Evolutionary conservation across 1,284 basidiomycete species (phyloP), one percentile per base, ranked within the genome.

Genomic region (Tilletia caries): DNA sequence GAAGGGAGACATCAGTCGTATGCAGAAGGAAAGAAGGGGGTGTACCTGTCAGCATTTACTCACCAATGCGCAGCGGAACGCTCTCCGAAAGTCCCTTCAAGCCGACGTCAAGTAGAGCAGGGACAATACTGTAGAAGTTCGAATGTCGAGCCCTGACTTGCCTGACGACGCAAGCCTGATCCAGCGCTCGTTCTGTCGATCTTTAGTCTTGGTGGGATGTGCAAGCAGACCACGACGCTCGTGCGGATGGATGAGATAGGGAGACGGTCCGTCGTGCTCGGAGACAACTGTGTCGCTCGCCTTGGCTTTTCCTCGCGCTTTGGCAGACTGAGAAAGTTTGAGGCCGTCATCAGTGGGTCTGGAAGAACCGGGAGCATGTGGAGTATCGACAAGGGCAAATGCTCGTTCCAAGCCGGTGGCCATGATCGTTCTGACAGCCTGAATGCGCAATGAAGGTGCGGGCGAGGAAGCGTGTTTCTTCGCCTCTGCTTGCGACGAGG

Each of bases 351-450:
- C 18, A 0, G 13, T 25, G 3, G 58, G 32, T 29, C 2, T 29
- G 13, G 52, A 23, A n/a, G 3, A 23, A n/a, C 23, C 41, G 13
- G 67, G 68, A 41, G 67, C 67, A 18, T 58, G 23, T 5, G 29
- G n/a, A 3, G 52, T 65, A 23, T 78, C 74, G 13, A 78, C 73
- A 60, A 95, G 85, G 10, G 89, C 90, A 74, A 91, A 88, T 0
- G 92, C 91, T 54, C 92, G 86, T n/a, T 92, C 91, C 23, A 96
- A 86, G 10, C 92, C 91, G 20, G 89, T 89, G 25, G 94, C 86
- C 58, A 96, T 88, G 2, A 93, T 91, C 32, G 91, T 89, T 70
- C 91, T 86, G 43, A 95, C 92, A 1, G 93, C 94, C 10, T 92
- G 92, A 33, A 85, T 85, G 3, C 93, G 88, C 89, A 44, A 88